Evolutionary conservation across 2,329 filamentous ascomycete genomes (phyloP), one percentile per base, ranked within the genome.

Genomic region (Fusarium torulosum): DNA sequence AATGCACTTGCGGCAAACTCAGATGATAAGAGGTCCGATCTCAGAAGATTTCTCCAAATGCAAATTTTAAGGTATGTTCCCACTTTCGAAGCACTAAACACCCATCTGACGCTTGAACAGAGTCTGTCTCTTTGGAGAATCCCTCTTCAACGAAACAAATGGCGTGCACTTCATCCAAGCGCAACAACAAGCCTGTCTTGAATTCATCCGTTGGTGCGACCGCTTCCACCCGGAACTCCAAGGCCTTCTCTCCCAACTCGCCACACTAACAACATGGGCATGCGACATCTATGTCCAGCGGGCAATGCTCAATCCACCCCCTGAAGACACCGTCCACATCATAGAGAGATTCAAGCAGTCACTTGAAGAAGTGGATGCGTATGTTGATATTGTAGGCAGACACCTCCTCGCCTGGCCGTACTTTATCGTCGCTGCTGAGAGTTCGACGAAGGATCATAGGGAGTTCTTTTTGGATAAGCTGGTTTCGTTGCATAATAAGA

Each of bases 201-300:
- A 72, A 10, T 71, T 71, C 14, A 66, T 71, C n/a, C 56, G 54
- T 21, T 70, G 67, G 54, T 71, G 69, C 20, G 54, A 70, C 3
- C 59, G 64, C 1, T 66, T 71, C 25, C 69, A 71, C 5, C 69
- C 69, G 0, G 69, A 71, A 56, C 59, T 71, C 0, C 53, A 71
- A 27, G 47, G 23, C 2, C 66, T 71, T 0, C 46, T 71, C 2
- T 29, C 49, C 6, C 69, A 72, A 23, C 52, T 71, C 6, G 61
- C 66, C 8, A 59, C 65, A 20, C 4, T 71, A 1, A 67, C 62
- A 6, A 70, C 69, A 1, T 64, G 57, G 42, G 69, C 69, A 4
- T 71, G 69, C 2, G 59, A 71, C 1, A 71, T 71, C 3, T 71
- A 71, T 6, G 63, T 70, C 13, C 69, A 72, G 10, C 62, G 69